Evolutionary conservation across 805 yeast genomes (phyloP).

Genomic region (Wickerhamomyces tratensis): DNA sequence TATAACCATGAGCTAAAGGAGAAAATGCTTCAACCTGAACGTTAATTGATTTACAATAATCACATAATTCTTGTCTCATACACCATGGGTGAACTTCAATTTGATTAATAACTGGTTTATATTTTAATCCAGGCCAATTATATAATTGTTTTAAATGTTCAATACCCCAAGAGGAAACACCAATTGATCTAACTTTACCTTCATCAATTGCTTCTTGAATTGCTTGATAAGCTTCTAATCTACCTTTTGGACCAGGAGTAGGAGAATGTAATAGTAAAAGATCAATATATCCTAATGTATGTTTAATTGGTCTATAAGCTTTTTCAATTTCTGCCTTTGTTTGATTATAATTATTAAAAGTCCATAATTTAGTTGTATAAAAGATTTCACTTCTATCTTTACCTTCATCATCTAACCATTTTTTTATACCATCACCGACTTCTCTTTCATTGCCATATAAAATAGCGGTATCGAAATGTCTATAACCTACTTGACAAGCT

Average conservation of each 20-base stretch:
- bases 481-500: slow-evolving; percentile 58
- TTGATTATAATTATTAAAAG: slow-evolving; percentile 30
- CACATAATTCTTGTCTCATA: slow-evolving; percentile 52
- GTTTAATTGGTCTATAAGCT: slow-evolving; percentile 41
- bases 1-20: slow-evolving; percentile 60
- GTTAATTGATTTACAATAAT: slow-evolving; percentile 42
- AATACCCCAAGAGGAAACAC: slow-evolving; percentile 65
- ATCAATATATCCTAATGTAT: slow-evolving; percentile 51
- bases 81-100: slow-evolving; percentile 80
- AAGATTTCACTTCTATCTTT: slow-evolving; percentile 40
- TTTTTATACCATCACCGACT: slow-evolving; percentile 47
- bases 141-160: slow-evolving; percentile 50
- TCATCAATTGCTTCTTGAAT: slow-evolving; percentile 60
- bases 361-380: slow-evolving; percentile 72
- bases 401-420: slow-evolving; percentile 39
- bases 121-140: slow-evolving; percentile 38
- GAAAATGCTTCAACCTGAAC: slow-evolving; percentile 68
- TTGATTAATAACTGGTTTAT: slow-evolving; percentile 65
- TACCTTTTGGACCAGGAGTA: slow-evolving; percentile 31
- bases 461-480: slow-evolving; percentile 72
- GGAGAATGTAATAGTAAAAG: slow-evolving; percentile 61
- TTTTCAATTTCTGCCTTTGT: slow-evolving; percentile 51
- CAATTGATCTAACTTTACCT: slow-evolving; percentile 52
- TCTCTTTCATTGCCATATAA: slow-evolving; percentile 54
- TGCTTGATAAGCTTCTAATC: slow-evolving; percentile 61